phyloP scores from a whole-genome alignment of 768 basidiomycete species.

The Trametes villosa region DNA sequence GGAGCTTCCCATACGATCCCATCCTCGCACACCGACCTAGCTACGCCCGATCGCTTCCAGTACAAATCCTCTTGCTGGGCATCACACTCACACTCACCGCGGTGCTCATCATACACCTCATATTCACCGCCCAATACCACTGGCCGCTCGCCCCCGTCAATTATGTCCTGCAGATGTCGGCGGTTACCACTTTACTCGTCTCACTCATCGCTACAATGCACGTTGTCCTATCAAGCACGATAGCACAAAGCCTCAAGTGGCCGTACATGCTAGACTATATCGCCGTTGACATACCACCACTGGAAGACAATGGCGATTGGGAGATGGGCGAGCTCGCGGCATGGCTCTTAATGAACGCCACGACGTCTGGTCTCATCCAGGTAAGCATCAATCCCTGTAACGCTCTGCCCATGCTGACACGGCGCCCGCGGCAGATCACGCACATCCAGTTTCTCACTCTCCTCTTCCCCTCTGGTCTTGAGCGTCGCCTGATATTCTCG shows the following conservation, averaged over 20 bases:
- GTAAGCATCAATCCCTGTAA: slow-evolving; percentile 47
- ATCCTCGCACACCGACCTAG: slow-evolving; percentile 77
- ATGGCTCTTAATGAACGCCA: slow-evolving; percentile 89
- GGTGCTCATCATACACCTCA: slow-evolving; percentile 87
- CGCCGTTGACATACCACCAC: slow-evolving; percentile 70
- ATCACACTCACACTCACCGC: slow-evolving; percentile 82
- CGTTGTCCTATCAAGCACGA: slow-evolving; percentile 66
- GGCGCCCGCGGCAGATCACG: slow-evolving; percentile 64
- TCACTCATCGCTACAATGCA: slow-evolving; percentile 78
- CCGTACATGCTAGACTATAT: slow-evolving; percentile 97
- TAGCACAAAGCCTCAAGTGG: slow-evolving; percentile 73
- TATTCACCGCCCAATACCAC: slow-evolving; percentile 96
- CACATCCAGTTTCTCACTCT: slow-evolving; percentile 98
- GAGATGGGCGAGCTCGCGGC: slow-evolving; percentile 62
- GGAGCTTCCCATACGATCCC: slow-evolving; percentile 56
- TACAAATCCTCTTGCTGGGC: slow-evolving; percentile 87
- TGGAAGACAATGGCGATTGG: slow-evolving; percentile 54
- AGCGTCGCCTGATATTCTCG: slow-evolving; percentile 82
- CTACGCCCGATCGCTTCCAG: slow-evolving; percentile 87
- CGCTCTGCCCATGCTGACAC: neutral
- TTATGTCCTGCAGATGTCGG: slow-evolving; percentile 86
- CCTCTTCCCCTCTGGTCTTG: slow-evolving; percentile 89
- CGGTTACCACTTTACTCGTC: slow-evolving; percentile 78
- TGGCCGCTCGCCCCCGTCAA: slow-evolving; percentile 93
- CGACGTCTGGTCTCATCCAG: slow-evolving; percentile 84